Evolutionary conservation across 2,329 filamentous ascomycete species (phyloP).

Genomic region (Fusarium chuoi): DNA sequence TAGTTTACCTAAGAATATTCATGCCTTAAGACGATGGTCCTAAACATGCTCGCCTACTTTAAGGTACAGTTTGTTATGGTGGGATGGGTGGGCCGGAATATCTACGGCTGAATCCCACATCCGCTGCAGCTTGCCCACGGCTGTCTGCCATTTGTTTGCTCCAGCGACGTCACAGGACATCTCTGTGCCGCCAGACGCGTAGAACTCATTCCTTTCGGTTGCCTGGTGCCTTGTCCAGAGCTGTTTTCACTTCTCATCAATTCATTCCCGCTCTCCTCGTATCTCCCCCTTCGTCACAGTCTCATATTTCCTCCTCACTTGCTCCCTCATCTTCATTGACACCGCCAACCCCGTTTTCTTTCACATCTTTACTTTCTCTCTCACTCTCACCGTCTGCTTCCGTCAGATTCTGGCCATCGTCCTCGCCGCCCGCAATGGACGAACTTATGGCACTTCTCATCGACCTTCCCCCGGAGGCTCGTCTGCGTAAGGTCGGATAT

Average conservation of each 20-base stretch:
- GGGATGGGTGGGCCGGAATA: background rate
- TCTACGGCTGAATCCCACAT: background rate
- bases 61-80: background rate
- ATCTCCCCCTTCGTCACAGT: background rate
- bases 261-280: too few relatives aligned
- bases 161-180: background rate
- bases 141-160: background rate
- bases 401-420: background rate
- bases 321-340: background rate
- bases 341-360: background rate
- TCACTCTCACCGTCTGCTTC: background rate
- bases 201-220: rapidly evolving
- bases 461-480: background rate
- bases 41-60: background rate
- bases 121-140: background rate
- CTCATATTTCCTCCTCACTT: background rate
- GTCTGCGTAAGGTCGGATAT: background rate
- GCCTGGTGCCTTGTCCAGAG: background rate
- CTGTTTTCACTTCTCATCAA: background rate
- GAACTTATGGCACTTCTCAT: rapidly evolving
- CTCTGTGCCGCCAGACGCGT: background rate
- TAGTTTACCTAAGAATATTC: rapidly evolving
- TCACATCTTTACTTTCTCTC: background rate
- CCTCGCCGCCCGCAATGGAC: background rate
- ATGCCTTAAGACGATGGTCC: rapidly evolving